Evolutionary conservation across 805 yeast genomes (phyloP).

Genomic region (Torulaspora franciscae): DNA sequence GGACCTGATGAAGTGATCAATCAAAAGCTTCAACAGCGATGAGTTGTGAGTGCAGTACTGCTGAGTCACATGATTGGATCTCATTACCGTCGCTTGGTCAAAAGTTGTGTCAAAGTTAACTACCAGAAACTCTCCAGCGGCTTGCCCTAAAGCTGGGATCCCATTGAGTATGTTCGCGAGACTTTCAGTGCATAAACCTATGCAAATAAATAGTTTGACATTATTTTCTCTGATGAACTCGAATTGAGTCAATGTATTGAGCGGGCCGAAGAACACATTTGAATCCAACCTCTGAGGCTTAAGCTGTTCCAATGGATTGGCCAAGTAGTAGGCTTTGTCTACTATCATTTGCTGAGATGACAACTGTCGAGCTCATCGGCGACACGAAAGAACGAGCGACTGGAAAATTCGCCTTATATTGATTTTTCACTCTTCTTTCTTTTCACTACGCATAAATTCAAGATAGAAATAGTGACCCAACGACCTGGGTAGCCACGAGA

Average conservation of each 20-base stretch:
- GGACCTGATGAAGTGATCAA: constrained; percentile 1
- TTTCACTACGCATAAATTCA: neutral
- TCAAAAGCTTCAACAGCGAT: constrained; percentile 12
- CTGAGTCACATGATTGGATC: constrained; percentile 18
- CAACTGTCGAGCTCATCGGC: neutral
- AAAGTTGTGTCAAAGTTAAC: constrained; percentile 36
- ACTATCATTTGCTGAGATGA: constrained; percentile 6
- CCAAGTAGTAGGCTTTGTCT: constrained; percentile 12
- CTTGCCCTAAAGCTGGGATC: neutral
- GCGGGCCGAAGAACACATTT: constrained; percentile 45
- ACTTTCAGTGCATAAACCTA: constrained; percentile 34
- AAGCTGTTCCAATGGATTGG: constrained; percentile 14
- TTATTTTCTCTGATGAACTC: constrained; percentile 38
- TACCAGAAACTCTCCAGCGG: constrained; percentile 30
- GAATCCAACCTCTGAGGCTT: constrained; percentile 41
- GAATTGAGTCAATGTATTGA: constrained; percentile 39
- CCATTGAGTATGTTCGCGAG: constrained; percentile 26
- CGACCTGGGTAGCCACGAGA: no score
- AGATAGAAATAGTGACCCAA: no score
- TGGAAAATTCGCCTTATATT: constrained; percentile 8
- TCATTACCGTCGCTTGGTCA: constrained; percentile 29
- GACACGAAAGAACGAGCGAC: neutral
- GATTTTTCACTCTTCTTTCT: constrained; percentile 5
- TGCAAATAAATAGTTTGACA: constrained; percentile 38
- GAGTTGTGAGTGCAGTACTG: constrained; percentile 29